Base-by-base conservation (phyloP, 306 rosid species). In the Hylodesmum podocarpum region DNA sequence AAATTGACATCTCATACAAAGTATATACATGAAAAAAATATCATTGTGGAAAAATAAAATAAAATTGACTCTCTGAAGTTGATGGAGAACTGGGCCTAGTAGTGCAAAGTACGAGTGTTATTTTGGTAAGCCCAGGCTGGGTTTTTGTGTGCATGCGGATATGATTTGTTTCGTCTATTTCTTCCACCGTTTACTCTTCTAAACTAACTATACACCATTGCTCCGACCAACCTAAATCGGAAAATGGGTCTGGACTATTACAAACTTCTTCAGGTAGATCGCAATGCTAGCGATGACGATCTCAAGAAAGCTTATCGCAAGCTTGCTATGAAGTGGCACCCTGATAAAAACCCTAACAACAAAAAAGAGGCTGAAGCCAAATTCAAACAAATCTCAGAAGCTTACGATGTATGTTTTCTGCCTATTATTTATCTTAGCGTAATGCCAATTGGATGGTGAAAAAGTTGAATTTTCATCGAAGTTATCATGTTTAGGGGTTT, bases 331-430 rank as follows among this genome's bases (percentile, higher is more conserved):
- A 88, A 81, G 57, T 81, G 84, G 84, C 84, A 81, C 57, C 84
- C 84, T 39, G 84, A 81, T 22, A 81, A 81, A 77, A 91, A 91
- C 85, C 95, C 91, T 70, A 85, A 84, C 79, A 91, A 84, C 84
- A 92, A 91, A 71, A 89, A 82, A 49, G 93, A 89, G 1, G 94
- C 96, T 40, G 96, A 90, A 66, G 96, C 96, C 78, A 90, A 88
- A 85, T 91, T 94, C 92, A 92, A 92, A 87, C 88, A 90, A 90
- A 88, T 94, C 84, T 92, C 96, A 0, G 96, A 94, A 80, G 98
- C 98, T 47, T 94, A 94, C 65, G 91, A 90, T 78, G 98, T 94
- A 86, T 80, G 76, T 27, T 36, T 22, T 15, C 31, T 31, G 6
- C 24, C 27, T 18, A 50, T 2, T 3, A 14, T 69, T 3, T 66